Percentiles rank a stretch among this genome's conserved stretches.
These are phyloP conservation scores for Acer saccharum DNA, from an alignment of 345 rosid genomes.

Conservation along the genomic window DNA sequence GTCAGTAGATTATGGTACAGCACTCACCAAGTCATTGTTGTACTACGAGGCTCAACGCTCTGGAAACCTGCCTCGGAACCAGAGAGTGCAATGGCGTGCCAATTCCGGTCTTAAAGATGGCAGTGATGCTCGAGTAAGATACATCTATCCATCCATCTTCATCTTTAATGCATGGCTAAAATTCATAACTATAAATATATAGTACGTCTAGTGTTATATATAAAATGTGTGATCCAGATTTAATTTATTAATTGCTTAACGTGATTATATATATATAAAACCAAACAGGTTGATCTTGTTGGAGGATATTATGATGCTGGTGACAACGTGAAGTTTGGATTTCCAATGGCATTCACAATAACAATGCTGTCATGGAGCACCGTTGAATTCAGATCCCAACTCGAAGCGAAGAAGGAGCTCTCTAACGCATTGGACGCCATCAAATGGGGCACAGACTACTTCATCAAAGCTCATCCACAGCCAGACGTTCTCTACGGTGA, in stretches of 20 bases:
- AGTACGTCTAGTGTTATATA: too few relatives aligned
- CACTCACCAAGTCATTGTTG: slow-evolving; percentile 64
- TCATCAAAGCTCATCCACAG: slow-evolving; percentile 61
- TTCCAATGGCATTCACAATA: slow-evolving; percentile 74
- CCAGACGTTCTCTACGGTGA: slow-evolving; percentile 53
- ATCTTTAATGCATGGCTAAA: too few relatives aligned
- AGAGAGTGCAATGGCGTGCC: slow-evolving; percentile 66
- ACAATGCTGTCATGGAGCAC: slow-evolving; percentile 75
- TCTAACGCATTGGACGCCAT: slow-evolving; percentile 47
- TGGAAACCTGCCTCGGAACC: slow-evolving; percentile 61
- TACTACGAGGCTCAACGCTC: slow-evolving; percentile 83
- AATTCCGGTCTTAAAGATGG: slow-evolving; percentile 71
- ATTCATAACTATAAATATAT: too few relatives aligned
- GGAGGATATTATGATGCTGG: slow-evolving; percentile 87
- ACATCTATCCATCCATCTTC: neutral
- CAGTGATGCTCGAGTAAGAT: slow-evolving; percentile 35
- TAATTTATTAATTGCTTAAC: too few relatives aligned
- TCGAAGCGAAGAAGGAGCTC: slow-evolving; percentile 36
- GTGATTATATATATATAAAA: neutral
- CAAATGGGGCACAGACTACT: slow-evolving; percentile 73
- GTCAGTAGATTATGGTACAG: slow-evolving; percentile 47
- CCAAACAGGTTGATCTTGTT: slow-evolving; percentile 46
- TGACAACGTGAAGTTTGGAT: slow-evolving; percentile 76
- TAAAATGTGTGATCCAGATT: too few relatives aligned
- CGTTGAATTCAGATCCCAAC: slow-evolving; percentile 47